Evolutionary conservation across 2,329 filamentous ascomycete genomes (phyloP), one percentile per base, ranked within the genome.

Genomic region (Pseudonectria foliicola): DNA sequence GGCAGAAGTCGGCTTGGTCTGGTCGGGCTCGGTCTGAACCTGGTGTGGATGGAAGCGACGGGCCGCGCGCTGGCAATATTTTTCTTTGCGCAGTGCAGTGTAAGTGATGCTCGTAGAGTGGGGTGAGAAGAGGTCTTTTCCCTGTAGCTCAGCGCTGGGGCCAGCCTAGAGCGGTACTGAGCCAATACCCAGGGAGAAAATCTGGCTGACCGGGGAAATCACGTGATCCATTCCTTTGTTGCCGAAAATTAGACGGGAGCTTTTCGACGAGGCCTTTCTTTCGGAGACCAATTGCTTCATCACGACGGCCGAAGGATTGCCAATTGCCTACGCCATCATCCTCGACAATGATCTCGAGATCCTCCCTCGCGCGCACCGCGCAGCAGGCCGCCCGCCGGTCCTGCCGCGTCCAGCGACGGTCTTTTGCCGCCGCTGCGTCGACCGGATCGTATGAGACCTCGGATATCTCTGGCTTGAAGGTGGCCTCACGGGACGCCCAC

Each of bases 371-470:
- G 57, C 67, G 70, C 66, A 68, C 66, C 61, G 67, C 70, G 62
- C 71, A 74, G 66, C 68, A 75, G 62, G 71, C 71, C 55, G 63
- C 68, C 54, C 70, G 73, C 51, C 65, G 68, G 61, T 69, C 68
- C 55, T 61, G 73, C 70, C 72, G 73, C 63, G 75, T 74, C 57
- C 64, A 66, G 60, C 64, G 58, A 52, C 69, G 74, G 52, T 64
- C 64, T 49, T 76, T 70, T 53, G 73, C 85, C 53, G 68, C 84
- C 71, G 65, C 68, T 48, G 60, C 70, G 42, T 63, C 64, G 42
- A 81, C 85, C 52, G 85, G 89, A 68, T 80, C 84, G 63, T 98
- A 93, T 71, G 82, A 95, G 68, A 79, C 84, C 44, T 76, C 84
- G 59, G 85, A 94, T 66, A 77, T 85, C 63, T 77, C 80, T 62